Evolutionary conservation across 2,329 filamentous ascomycete genomes (phyloP).

Genomic region (Blumeriella jaapii): DNA sequence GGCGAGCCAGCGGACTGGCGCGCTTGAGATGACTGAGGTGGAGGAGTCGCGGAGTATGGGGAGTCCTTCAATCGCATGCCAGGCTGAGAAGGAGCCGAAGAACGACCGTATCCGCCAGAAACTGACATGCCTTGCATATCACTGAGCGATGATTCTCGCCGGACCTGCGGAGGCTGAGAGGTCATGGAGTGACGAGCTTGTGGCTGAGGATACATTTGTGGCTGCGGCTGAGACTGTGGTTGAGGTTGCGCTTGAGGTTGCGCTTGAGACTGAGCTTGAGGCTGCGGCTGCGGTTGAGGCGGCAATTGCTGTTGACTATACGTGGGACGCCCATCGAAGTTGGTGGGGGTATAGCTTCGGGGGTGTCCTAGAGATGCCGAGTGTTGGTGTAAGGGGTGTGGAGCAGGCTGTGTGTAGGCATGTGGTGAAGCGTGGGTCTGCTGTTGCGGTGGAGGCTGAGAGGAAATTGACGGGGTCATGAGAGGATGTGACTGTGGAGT

Average conservation of each 20-base stretch:
- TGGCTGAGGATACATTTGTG: constrained; percentile 20
- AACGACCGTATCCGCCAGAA: constrained; percentile 20
- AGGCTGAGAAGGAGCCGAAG: constrained; percentile 16
- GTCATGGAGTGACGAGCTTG: constrained; percentile 21
- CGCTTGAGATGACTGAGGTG: constrained; percentile 14
- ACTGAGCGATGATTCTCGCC: constrained; percentile 22
- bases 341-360: constrained; percentile 24
- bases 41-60: constrained; percentile 25
- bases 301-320: constrained; percentile 31
- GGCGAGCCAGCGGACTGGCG: constrained; percentile 23
- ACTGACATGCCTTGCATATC: constrained; percentile 22
- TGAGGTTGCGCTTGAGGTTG: too few species aligned
- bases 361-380: constrained; percentile 25
- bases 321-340: constrained; percentile 22
- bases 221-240: constrained; percentile 27
- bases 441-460: constrained; percentile 35
- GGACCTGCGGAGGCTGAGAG: constrained; percentile 19
- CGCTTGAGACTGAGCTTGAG: too few species aligned
- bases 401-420: constrained; percentile 35
- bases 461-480: constrained; percentile 35
- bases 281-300: constrained; percentile 26
- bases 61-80: constrained; percentile 25
- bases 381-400: constrained; percentile 40
- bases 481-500: constrained; percentile 21
- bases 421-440: constrained; percentile 31